phyloP scores from a whole-genome alignment of 306 rosid genomes.

The Corylus avellana region DNA sequence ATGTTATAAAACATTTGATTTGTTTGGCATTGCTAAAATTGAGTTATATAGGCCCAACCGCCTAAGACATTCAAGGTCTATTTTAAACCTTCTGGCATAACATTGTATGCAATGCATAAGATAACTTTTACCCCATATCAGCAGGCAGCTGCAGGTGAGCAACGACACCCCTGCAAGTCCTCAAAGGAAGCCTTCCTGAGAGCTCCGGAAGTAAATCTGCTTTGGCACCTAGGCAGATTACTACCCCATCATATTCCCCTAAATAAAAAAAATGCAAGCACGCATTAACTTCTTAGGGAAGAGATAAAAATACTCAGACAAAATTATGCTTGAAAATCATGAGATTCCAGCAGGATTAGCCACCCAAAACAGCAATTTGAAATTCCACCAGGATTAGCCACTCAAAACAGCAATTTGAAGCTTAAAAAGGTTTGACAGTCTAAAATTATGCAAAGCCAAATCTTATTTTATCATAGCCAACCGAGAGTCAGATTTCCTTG shows the following conservation, averaged over 20 bases:
- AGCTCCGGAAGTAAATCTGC: conserved; percentile 80
- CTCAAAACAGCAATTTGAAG: neutral
- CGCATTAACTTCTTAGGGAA: neutral
- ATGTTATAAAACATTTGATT: neutral
- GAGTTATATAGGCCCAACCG: neutral
- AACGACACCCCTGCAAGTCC: conserved; percentile 90
- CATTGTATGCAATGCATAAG: conserved; percentile 4
- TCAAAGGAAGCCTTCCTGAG: conserved; percentile 83
- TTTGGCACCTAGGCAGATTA: conserved; percentile 85
- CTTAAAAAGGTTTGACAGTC: neutral
- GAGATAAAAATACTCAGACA: conserved; percentile 5
- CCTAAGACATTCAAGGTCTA: neutral
- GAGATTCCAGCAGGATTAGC: conserved; percentile 4
- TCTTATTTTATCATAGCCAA: too few species aligned
- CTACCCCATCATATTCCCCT: conserved; percentile 84
- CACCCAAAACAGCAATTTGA: neutral
- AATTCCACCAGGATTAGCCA: neutral
- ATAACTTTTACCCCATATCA: conserved; percentile 46
- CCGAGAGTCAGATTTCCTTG: neutral
- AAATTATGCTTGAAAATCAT: neutral
- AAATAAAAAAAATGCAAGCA: conserved; percentile 3
- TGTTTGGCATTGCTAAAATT: neutral
- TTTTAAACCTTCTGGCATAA: conserved; percentile 9
- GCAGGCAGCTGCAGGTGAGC: conserved; percentile 68
- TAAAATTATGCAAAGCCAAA: neutral